phyloP scores from a whole-genome alignment of 2,329 filamentous ascomycete genomes.

The Bipolaris sorokiniana region DNA sequence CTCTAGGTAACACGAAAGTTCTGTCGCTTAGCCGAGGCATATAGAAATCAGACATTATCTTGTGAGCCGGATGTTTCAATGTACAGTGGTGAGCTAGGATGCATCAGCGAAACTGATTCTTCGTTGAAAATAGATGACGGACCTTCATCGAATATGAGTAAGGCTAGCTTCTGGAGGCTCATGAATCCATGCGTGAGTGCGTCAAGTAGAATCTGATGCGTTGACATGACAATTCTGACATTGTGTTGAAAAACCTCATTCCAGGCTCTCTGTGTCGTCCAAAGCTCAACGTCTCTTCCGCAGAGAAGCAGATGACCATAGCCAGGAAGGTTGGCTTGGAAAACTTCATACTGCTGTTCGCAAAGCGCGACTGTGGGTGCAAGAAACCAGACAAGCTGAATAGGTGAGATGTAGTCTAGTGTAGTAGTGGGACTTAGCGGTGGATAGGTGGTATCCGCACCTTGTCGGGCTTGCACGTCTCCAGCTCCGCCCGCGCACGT shows the following conservation, averaged over 20 bases:
- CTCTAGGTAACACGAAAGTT: slow-evolving; percentile 59
- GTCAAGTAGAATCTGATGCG: slow-evolving; percentile 75
- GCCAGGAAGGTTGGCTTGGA: slow-evolving; percentile 49
- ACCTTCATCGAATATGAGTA: slow-evolving; percentile 86
- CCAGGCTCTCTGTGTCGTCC: slow-evolving; percentile 73
- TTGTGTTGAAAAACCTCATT: slow-evolving; percentile 64
- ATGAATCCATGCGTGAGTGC: slow-evolving; percentile 79
- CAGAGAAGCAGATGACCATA: slow-evolving; percentile 68
- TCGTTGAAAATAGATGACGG: background rate
- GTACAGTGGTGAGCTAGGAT: slow-evolving; percentile 74
- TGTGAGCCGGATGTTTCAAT: slow-evolving; percentile 67
- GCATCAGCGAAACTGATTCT: slow-evolving; percentile 7
- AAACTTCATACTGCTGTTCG: slow-evolving; percentile 51
- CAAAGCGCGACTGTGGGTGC: slow-evolving; percentile 55
- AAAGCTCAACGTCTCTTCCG: slow-evolving; percentile 74
- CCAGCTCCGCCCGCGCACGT: slow-evolving; percentile 53
- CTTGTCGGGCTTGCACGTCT: slow-evolving; percentile 45
- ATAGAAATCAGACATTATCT: slow-evolving; percentile 77
- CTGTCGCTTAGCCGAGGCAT: slow-evolving; percentile 53
- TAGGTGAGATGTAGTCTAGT: slow-evolving; percentile 10
- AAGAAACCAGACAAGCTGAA: slow-evolving; percentile 55
- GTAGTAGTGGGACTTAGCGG: background rate
- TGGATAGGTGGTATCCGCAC: slow-evolving; percentile 27
- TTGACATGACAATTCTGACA: slow-evolving; percentile 76
- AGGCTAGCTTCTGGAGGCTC: slow-evolving; percentile 64